A percentile compares a stretch with the other conserved stretches of the same genome.
phyloP scores from a whole-genome alignment of 176 grass and related monocot genomes.

The Bolboschoenus planiculmis region DNA sequence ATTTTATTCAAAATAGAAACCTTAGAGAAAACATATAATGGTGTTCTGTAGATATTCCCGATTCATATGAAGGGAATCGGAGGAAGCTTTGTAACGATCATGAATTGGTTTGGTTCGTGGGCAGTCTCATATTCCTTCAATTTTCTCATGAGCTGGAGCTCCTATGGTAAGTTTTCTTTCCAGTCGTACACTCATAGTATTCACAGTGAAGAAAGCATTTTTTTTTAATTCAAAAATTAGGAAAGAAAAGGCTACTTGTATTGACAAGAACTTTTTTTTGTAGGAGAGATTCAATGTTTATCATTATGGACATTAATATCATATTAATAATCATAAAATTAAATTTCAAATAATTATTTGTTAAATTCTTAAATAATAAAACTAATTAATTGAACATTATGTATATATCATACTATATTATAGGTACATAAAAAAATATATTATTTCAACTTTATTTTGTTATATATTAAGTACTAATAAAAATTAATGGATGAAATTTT shows the following conservation, averaged over 20 bases:
- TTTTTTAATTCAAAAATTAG: background rate
- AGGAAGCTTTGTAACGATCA: conserved; percentile 47
- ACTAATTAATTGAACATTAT: too few species aligned
- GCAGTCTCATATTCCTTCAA: conserved; percentile 51
- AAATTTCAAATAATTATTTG: too few species aligned
- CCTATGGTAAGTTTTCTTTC: conserved; percentile 29
- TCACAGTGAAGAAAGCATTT: background rate
- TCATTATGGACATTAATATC: too few species aligned
- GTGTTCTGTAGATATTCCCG: conserved; percentile 43
- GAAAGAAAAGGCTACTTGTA: background rate
- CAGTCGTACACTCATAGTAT: background rate
- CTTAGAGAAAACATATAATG: background rate
- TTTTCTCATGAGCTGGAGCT: conserved; percentile 58
- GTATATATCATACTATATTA: too few species aligned
- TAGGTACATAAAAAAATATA: too few species aligned
- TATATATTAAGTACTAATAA: too few species aligned
- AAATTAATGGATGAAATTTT: too few species aligned
- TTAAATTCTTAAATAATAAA: too few species aligned
- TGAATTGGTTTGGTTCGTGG: conserved; percentile 52
- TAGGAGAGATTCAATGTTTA: too few species aligned
- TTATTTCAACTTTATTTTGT: too few species aligned
- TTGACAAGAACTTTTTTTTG: too few species aligned
- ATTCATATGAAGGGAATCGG: conserved; percentile 40
- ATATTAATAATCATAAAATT: too few species aligned
- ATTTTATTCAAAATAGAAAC: background rate